Conservation (phyloP, 1,139 yeast species). For the Hansenula lynferdii region DNA sequence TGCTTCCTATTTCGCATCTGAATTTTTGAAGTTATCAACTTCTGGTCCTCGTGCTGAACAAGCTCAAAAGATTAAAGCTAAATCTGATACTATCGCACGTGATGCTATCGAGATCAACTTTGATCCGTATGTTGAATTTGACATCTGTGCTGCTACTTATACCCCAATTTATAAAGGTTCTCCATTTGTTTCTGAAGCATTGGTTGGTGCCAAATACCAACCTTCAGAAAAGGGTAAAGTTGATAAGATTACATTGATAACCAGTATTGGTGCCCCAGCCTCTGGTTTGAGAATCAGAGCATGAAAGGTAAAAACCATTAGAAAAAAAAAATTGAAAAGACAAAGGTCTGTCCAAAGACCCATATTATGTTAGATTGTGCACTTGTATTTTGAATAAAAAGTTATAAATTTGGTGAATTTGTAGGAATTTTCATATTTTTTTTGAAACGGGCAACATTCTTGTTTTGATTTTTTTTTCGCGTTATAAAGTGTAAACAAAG, state of each 20-base stretch:
- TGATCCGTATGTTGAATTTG: conserved; percentile 89
- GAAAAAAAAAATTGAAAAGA: neutral
- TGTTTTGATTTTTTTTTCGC: neutral
- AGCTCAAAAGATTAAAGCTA: conserved; percentile 76
- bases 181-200: conserved; percentile 69
- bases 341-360: neutral
- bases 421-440: too few species aligned
- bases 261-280: conserved; percentile 91
- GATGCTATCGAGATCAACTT: conserved; percentile 90
- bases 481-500: neutral
- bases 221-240: conserved; percentile 70
- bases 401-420: neutral
- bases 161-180: conserved; percentile 87
- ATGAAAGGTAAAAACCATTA: conserved; percentile 2
- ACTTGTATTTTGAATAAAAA: neutral
- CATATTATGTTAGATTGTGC: neutral
- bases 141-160: conserved; percentile 79
- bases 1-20: conserved; percentile 87
- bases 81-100: conserved; percentile 72
- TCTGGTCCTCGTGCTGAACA: conserved; percentile 84
- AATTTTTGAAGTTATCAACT: conserved; percentile 63
- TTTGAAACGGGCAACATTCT: neutral
- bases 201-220: conserved; percentile 88
- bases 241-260: conserved; percentile 71
- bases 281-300: conserved; percentile 66